Percentiles rank a stretch among this genome's conserved stretches.
Evolutionary conservation across 768 basidiomycete species (phyloP).

Genomic region (Daedaleopsis nitida): DNA sequence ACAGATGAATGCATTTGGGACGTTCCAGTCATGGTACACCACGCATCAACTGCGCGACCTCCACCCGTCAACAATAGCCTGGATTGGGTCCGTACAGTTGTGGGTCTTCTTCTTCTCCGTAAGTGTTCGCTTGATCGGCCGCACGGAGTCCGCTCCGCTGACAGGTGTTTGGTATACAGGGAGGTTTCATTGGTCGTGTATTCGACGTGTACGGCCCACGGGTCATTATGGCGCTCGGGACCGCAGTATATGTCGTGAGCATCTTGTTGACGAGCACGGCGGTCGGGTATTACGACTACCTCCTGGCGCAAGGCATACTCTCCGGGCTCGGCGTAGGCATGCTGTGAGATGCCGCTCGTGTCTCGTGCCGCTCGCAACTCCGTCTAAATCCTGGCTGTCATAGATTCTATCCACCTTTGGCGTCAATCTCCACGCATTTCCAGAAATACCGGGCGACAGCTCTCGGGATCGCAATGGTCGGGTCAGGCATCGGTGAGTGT

Average conservation of each 20-base stretch:
- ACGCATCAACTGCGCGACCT: constrained; percentile 55
- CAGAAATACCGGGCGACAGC: constrained; percentile 66
- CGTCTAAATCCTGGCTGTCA: not conserved
- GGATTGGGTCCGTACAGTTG: constrained; percentile 67
- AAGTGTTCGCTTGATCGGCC: constrained; percentile 26
- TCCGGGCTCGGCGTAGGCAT: constrained; percentile 69
- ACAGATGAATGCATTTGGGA: constrained; percentile 70
- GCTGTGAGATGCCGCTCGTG: constrained; percentile 36
- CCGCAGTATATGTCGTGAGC: constrained; percentile 49
- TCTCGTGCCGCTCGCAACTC: constrained; percentile 9
- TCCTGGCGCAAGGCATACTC: constrained; percentile 63
- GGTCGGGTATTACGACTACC: constrained; percentile 57
- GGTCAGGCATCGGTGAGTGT: constrained; percentile 58
- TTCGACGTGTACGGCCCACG: constrained; percentile 67
- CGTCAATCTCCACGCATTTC: constrained; percentile 70
- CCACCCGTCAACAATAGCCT: constrained; percentile 33
- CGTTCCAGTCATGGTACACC: constrained; percentile 69
- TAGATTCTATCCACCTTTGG: constrained; percentile 71
- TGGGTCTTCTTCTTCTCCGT: constrained; percentile 76
- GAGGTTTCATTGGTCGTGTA: constrained; percentile 59
- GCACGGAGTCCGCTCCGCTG: not conserved
- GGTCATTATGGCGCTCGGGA: constrained; percentile 54
- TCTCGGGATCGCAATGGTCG: constrained; percentile 67
- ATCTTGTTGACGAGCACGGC: constrained; percentile 64
- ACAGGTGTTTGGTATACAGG: constrained; percentile 39